Conservation (phyloP, 257 asterid species). For the Rehmannia glutinosa region DNA sequence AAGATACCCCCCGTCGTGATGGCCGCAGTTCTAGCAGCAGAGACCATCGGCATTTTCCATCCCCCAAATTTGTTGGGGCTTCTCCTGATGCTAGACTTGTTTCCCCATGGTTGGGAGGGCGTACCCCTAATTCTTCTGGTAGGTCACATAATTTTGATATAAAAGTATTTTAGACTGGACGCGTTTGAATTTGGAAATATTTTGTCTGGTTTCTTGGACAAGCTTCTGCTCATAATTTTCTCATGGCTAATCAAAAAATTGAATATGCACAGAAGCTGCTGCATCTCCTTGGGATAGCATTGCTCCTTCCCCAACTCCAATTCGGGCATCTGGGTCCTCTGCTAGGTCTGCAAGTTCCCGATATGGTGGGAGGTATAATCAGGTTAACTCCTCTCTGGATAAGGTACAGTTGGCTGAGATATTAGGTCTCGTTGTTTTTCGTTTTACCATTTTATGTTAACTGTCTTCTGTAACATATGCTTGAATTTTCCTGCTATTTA, state of each 20-base stretch:
- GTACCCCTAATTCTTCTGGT: slow-evolving; percentile 65
- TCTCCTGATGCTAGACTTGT: slow-evolving; percentile 97
- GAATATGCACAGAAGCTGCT: slow-evolving; percentile 29
- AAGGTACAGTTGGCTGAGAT: slow-evolving; percentile 50
- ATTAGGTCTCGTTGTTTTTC: slow-evolving; percentile 9
- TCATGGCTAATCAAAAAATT: slow-evolving; percentile 7
- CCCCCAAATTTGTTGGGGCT: slow-evolving; percentile 78
- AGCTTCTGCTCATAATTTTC: not conserved
- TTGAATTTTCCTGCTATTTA: slow-evolving; percentile 3
- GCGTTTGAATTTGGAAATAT: slow-evolving; percentile 9
- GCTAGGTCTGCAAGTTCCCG: slow-evolving; percentile 65
- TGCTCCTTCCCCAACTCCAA: slow-evolving; percentile 91
- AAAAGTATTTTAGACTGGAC: not conserved
- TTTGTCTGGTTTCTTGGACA: slow-evolving; percentile 13
- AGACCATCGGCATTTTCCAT: slow-evolving; percentile 63
- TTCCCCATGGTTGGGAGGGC: slow-evolving; percentile 93
- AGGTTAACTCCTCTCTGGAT: slow-evolving; percentile 32
- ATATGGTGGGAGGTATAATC: slow-evolving; percentile 49
- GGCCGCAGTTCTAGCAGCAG: slow-evolving; percentile 46
- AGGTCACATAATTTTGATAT: slow-evolving; percentile 1
- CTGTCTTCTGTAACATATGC: not conserved
- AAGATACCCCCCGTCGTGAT: slow-evolving; percentile 75
- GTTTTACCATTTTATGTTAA: not conserved
- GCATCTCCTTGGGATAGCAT: slow-evolving; percentile 90
- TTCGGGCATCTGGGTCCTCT: slow-evolving; percentile 90